Conservation (phyloP, 2,329 filamentous ascomycete genomes). For the Lachnellula willkommii region DNA sequence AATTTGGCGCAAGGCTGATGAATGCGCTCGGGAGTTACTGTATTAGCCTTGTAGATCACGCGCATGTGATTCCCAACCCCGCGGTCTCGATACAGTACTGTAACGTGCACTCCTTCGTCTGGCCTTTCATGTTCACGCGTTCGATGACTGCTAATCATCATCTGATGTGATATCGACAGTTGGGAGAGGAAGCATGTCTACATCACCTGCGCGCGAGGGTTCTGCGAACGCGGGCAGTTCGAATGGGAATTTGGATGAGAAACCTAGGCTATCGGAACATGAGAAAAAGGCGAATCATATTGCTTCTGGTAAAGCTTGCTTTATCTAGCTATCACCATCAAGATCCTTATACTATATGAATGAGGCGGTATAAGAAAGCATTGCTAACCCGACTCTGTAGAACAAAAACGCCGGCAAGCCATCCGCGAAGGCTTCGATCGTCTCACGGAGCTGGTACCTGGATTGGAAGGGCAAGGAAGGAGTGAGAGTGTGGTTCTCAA, state of each 20-base stretch:
- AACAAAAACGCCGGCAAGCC: slow-evolving; percentile 44
- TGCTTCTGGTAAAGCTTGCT: slow-evolving; percentile 41
- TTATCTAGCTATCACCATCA: neutral
- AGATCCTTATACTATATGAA: neutral
- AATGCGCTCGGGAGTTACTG: neutral
- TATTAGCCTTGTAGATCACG: neutral
- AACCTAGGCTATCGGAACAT: slow-evolving; percentile 60
- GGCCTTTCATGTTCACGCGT: neutral
- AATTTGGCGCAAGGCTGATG: neutral
- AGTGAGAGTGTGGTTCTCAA: slow-evolving; percentile 64
- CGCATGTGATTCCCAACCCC: slow-evolving; percentile 9
- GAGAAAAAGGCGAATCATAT: slow-evolving; percentile 74
- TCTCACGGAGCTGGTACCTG: slow-evolving; percentile 63
- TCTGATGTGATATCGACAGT: slow-evolving; percentile 7
- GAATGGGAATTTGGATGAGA: slow-evolving; percentile 38
- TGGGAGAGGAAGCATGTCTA: slow-evolving; percentile 16
- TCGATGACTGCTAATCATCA: neutral
- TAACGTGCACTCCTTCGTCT: neutral
- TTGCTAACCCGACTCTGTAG: slow-evolving; percentile 25
- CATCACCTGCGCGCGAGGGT: slow-evolving; percentile 23
- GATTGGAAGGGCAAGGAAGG: slow-evolving; percentile 61
- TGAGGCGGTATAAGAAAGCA: neutral
- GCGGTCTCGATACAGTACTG: neutral
- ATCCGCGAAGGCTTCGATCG: slow-evolving; percentile 67
- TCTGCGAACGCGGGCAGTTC: slow-evolving; percentile 25